Conservation (phyloP, 2,329 filamentous ascomycete genomes). For the Penicillium sclerotigenum region DNA sequence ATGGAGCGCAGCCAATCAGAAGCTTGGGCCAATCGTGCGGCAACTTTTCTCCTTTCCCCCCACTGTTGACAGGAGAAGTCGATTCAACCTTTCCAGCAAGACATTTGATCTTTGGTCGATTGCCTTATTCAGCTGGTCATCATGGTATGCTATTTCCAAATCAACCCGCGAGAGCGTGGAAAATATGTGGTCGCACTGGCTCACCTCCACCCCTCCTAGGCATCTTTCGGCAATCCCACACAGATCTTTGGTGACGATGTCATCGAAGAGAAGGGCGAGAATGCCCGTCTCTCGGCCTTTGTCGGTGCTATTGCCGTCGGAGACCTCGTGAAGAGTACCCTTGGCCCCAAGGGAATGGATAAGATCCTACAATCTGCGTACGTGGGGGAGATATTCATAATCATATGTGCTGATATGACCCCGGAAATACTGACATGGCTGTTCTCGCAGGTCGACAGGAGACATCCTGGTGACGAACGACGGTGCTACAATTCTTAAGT, state of each 20-base stretch:
- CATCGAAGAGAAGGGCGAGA: constrained; percentile 97
- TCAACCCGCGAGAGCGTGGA: background rate
- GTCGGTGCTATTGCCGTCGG: constrained; percentile 97
- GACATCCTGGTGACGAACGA: constrained; percentile 99
- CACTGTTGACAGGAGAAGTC: constrained; percentile 26
- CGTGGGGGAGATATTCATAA: constrained; percentile 37
- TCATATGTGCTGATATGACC: constrained; percentile 15
- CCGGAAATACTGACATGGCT: constrained; percentile 16
- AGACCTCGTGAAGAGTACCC: constrained; percentile 93
- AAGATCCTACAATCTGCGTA: constrained; percentile 96
- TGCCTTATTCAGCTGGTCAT: constrained; percentile 24
- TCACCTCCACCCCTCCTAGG: constrained; percentile 22
- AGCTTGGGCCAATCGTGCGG: constrained; percentile 24
- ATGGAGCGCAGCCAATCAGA: constrained; percentile 15
- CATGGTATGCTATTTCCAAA: constrained; percentile 26
- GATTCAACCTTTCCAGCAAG: constrained; percentile 19
- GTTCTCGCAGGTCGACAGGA: constrained; percentile 69
- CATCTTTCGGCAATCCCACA: constrained; percentile 66
- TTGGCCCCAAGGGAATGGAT: constrained; percentile 98
- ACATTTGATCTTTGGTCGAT: constrained; percentile 22
- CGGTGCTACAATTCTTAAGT: constrained; percentile 96
- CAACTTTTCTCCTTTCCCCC: constrained; percentile 30
- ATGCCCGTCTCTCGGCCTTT: constrained; percentile 96
- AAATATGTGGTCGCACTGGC: background rate
- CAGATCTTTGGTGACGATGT: constrained; percentile 98